phyloP scores from a whole-genome alignment of 129 eudicot species.

The Ambrosia trifida region DNA sequence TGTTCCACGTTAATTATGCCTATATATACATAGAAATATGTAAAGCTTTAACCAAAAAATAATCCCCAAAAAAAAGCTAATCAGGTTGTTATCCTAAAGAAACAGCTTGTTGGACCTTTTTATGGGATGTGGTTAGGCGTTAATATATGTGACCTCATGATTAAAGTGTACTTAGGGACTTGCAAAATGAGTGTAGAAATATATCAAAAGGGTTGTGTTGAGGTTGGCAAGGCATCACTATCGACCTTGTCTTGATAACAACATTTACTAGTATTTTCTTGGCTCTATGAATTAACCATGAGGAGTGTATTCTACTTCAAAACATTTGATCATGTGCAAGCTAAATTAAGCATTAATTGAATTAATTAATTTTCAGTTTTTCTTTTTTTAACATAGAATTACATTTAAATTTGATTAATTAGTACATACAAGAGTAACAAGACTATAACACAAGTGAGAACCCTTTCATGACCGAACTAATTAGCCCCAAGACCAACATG shows the following conservation, averaged over 20 bases:
- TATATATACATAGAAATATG: not conserved
- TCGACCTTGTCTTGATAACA: constrained; percentile 40
- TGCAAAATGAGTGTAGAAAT: constrained; percentile 15
- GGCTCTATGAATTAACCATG: constrained; percentile 33
- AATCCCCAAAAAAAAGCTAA: not conserved
- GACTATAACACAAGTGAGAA: no score
- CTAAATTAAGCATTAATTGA: not conserved
- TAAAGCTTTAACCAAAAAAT: not conserved
- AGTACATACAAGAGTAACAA: not conserved
- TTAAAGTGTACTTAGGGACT: constrained; percentile 13
- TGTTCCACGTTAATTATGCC: not conserved
- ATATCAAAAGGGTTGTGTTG: constrained; percentile 20
- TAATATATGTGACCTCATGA: not conserved
- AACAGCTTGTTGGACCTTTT: not conserved
- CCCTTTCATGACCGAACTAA: no score
- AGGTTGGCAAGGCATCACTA: constrained; percentile 42
- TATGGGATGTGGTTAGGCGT: constrained; percentile 1
- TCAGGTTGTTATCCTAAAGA: not conserved
- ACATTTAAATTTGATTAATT: not conserved
- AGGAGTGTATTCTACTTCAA: constrained; percentile 45
- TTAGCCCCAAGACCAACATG: no score
- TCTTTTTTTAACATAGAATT: not conserved
- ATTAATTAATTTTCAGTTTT: not conserved
- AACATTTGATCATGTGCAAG: constrained; percentile 28
- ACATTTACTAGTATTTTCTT: constrained; percentile 42